A percentile compares a stretch with the other conserved stretches of the same genome.
Conservation (phyloP, 768 basidiomycete species). For the Royoungia palumana region DNA sequence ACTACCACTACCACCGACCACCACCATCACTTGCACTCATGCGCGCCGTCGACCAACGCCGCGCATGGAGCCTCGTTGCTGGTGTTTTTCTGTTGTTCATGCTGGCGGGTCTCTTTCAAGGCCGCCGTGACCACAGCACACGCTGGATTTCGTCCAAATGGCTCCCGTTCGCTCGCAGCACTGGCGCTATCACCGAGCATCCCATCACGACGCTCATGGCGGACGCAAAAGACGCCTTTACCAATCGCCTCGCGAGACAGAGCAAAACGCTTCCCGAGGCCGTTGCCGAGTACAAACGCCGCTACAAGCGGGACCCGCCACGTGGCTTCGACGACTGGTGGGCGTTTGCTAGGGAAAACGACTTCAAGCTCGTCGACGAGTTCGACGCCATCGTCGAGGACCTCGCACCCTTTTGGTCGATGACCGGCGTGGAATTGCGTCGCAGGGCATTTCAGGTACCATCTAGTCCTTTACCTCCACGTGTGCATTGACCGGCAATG, state of each 20-base stretch:
- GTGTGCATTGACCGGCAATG: background rate
- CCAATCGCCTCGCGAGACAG: conserved; percentile 64
- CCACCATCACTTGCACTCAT: conserved; percentile 1
- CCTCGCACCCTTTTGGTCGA: conserved; percentile 78
- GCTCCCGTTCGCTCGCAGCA: conserved; percentile 14
- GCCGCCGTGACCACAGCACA: conserved; percentile 25
- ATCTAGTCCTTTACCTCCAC: background rate
- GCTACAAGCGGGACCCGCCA: conserved; percentile 80
- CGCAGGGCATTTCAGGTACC: conserved; percentile 55
- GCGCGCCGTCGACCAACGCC: conserved; percentile 15
- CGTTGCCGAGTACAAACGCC: conserved; percentile 72
- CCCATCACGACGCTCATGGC: conserved; percentile 85
- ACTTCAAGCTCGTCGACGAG: conserved; percentile 83
- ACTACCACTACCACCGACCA: background rate
- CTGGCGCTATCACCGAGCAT: conserved; percentile 41
- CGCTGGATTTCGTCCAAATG: conserved; percentile 22
- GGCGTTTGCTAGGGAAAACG: conserved; percentile 67
- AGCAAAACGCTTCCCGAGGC: conserved; percentile 78
- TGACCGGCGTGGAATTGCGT: conserved; percentile 71
- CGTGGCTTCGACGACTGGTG: conserved; percentile 92
- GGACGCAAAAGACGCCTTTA: conserved; percentile 75
- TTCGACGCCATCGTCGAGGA: conserved; percentile 80
- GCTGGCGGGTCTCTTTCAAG: conserved; percentile 46
- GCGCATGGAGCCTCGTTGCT: conserved; percentile 41
- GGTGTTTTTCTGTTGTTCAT: conserved; percentile 47